Base-by-base conservation (phyloP, 768 basidiomycete genomes). In the Lactarius sp. region DNA sequence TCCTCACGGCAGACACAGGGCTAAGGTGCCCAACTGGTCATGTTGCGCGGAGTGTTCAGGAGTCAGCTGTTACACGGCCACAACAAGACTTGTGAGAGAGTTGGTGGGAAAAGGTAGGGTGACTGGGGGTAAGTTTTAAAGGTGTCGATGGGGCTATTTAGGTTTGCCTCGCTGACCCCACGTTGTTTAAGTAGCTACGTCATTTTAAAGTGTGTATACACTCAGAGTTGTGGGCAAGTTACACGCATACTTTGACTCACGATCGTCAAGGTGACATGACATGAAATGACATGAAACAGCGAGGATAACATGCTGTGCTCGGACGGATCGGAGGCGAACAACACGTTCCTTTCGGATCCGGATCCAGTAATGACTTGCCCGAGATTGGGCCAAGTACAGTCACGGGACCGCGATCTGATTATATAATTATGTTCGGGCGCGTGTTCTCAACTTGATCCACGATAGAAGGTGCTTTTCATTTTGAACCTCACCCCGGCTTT, bases 331-430 rank as follows among this genome's bases (percentile, higher is more conserved):
- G 57, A 64, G 33, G 52, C 46, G 27, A 46, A 16, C 12, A 54
- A 59, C 57, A 59, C 57, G 62, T 41, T 59, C 36, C 6, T 34
- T 59, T 53, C 51, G 50, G 55, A 56, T 16, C 1, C 51, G 50
- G 55, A 56, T 16, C 1, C 1, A 52, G 52, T 42, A 37, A 60
- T 44, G 46, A 5, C 22, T 9, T 42, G 36, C 1, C 39, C 60
- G 36, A 55, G 20, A 41, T 0, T 59, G 34, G 39, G 62, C 22
- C 27, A n/a, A 14, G 37, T 18, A 60, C 22, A 22, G 59, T 65
- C 64, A 65, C 64, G 59, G 37, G 64, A 65, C 50, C 64, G 64
- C 64, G 64, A 60, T 60, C 64, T 52, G 36, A 36, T 65, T 50
- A 65, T 18, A 22, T 65, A 60, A 65, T 36, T 54, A 52, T 22